Evolutionary conservation across 169 alveolate species (phyloP).

Genomic region (Cryptosporidium bovis): DNA sequence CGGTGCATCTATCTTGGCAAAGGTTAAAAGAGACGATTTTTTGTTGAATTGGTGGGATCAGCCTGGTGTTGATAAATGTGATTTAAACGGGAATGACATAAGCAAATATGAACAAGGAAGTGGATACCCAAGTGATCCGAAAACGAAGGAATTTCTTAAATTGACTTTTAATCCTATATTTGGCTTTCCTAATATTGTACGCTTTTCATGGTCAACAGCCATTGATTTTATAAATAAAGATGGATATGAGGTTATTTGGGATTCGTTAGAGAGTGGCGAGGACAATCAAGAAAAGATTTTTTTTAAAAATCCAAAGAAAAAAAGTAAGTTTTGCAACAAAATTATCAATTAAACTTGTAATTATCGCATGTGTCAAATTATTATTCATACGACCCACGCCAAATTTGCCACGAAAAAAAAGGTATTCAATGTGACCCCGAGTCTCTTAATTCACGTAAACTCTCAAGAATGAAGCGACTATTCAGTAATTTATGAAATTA

Average conservation of each 20-base stretch:
- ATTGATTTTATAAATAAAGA: conserved; percentile 82
- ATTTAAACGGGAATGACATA: conserved; percentile 77
- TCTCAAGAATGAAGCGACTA: conserved; percentile 8
- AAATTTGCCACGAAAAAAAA: neutral
- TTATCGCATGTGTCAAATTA: neutral
- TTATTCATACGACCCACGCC: no score
- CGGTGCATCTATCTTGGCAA: conserved; percentile 98
- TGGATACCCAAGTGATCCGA: conserved; percentile 94
- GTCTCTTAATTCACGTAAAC: conserved; percentile 3
- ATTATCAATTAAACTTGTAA: neutral
- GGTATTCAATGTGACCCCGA: conserved; percentile 12
- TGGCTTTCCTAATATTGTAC: conserved; percentile 93
- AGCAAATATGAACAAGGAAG: conserved; percentile 85
- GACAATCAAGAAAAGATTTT: conserved; percentile 20
- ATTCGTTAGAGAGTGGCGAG: conserved; percentile 71
- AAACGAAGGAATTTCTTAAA: conserved; percentile 90
- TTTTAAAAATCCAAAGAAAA: neutral
- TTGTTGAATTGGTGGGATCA: conserved; percentile 62
- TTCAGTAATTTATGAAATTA: no score
- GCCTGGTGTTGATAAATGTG: conserved; percentile 57
- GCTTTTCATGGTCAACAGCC: conserved; percentile 90
- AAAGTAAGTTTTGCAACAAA: neutral
- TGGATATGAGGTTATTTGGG: conserved; percentile 85
- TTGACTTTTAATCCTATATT: conserved; percentile 89
- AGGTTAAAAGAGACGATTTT: conserved; percentile 92